These are phyloP conservation scores for Candolleomyces eurysporus DNA, from an alignment of 768 basidiomycete species.

Conservation along the genomic window DNA sequence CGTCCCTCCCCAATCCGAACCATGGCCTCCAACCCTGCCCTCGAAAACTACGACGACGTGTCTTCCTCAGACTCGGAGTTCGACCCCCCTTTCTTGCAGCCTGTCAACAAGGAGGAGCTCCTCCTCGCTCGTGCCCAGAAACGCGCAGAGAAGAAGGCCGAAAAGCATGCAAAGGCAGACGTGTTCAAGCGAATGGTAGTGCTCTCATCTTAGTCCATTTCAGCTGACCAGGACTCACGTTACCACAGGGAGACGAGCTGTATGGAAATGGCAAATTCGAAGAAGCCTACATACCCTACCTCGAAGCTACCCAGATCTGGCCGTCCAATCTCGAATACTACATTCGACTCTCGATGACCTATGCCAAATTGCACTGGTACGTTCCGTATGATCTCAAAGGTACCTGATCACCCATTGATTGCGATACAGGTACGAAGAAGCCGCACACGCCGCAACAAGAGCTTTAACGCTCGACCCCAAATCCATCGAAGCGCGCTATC, in stretches of 20 bases:
- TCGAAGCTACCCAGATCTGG: constrained; percentile 31
- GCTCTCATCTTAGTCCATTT: background rate
- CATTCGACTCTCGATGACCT: constrained; percentile 33
- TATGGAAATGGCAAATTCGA: constrained; percentile 28
- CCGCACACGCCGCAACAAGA: constrained; percentile 35
- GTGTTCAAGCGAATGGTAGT: constrained; percentile 10
- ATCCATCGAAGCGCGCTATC: constrained; percentile 38
- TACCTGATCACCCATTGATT: no score
- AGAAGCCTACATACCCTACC: constrained; percentile 30
- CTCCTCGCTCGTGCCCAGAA: constrained; percentile 1
- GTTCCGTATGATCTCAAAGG: background rate
- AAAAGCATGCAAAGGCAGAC: constrained; percentile 12
- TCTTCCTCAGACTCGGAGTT: constrained; percentile 1
- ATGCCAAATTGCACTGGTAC: constrained; percentile 34
- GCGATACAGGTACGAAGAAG: constrained; percentile 33
- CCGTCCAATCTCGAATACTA: constrained; percentile 32
- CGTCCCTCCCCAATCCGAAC: background rate
- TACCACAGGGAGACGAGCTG: constrained; percentile 31
- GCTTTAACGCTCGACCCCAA: constrained; percentile 37
- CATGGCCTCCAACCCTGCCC: background rate
- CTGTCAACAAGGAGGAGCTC: constrained; percentile 6
- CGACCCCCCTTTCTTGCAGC: constrained; percentile 8
- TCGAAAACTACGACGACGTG: constrained; percentile 9
- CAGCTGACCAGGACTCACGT: background rate
- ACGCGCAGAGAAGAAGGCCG: constrained; percentile 6